A percentile compares a stretch with the other conserved stretches of the same genome.
Conservation (phyloP, 2,329 filamentous ascomycete genomes). For the Hypoxylon rubiginosum region DNA sequence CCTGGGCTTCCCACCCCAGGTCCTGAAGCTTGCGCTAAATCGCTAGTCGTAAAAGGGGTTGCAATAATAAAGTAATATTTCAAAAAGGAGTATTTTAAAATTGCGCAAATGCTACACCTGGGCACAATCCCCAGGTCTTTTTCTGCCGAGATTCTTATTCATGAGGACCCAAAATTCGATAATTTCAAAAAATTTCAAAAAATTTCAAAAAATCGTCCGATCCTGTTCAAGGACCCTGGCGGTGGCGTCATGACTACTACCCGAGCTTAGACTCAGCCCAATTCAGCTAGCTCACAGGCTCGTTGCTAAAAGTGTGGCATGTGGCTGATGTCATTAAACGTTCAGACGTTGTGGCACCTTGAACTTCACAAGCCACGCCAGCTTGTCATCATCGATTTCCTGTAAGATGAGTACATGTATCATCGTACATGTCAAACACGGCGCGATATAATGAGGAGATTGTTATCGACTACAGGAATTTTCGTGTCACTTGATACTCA, state of each 20-base stretch:
- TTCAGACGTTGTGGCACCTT: not conserved
- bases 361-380: too few relatives aligned
- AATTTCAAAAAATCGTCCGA: slow-evolving; percentile 36
- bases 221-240: slow-evolving; percentile 18
- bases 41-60: slow-evolving; percentile 29
- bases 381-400: too few relatives aligned
- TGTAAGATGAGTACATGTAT: too few relatives aligned
- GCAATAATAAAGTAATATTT: slow-evolving; percentile 22
- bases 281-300: not conserved
- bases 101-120: slow-evolving; percentile 30
- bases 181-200: slow-evolving; percentile 37
- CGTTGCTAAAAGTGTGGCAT: not conserved
- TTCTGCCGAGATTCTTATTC: slow-evolving; percentile 22
- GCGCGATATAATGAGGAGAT: not conserved
- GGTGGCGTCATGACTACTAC: slow-evolving; percentile 40
- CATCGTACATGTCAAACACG: not conserved
- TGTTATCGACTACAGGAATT: not conserved
- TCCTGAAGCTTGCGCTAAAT: not conserved
- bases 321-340: slow-evolving; percentile 3
- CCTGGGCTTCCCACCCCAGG: not conserved
- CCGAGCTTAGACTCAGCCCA: slow-evolving; percentile 10
- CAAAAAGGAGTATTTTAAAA: slow-evolving; percentile 31
- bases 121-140: not conserved
- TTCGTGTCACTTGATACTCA: not conserved
- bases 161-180: slow-evolving; percentile 29